Percentiles rank a stretch among this genome's conserved stretches.
These are phyloP conservation scores for Zelopaecilomyces penicillatus DNA, from an alignment of 2,329 filamentous ascomycete genomes.

Conservation along the genomic window DNA sequence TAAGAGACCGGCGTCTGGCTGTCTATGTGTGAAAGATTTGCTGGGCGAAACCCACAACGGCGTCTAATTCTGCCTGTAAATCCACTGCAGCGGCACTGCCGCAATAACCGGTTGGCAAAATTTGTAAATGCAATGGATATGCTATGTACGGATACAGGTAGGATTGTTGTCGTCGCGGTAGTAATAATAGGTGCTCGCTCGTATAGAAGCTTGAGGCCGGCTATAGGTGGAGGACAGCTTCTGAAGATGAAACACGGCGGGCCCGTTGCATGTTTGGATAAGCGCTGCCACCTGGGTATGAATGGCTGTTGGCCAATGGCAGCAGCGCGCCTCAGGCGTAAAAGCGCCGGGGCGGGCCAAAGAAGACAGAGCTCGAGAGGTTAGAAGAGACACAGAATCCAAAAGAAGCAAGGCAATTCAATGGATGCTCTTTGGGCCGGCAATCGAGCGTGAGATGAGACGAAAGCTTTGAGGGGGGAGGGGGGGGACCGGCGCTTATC, in stretches of 20 bases:
- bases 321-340: not conserved
- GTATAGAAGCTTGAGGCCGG: not conserved
- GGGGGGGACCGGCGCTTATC: too few species aligned
- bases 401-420: not conserved
- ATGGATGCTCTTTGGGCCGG: not conserved
- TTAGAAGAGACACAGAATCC: not conserved
- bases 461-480: too few species aligned
- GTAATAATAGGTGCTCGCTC: not conserved
- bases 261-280: constrained; percentile 10
- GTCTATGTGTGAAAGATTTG: too few species aligned
- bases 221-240: constrained; percentile 2
- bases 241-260: constrained; percentile 9
- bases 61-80: not conserved
- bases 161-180: too few species aligned
- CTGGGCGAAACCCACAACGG: too few species aligned
- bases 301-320: constrained; percentile 9
- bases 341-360: constrained; percentile 8
- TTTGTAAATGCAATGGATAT: not conserved
- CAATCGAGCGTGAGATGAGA: too few species aligned
- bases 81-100: not conserved
- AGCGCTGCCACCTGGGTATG: constrained; percentile 8
- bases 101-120: not conserved
- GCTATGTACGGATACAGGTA: not conserved
- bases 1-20: not conserved
- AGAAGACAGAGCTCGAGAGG: not conserved